A percentile compares a stretch with the other conserved stretches of the same genome.
Evolutionary conservation across 148 eudicot species (phyloP).

Genomic region (Diospyros lotus): DNA sequence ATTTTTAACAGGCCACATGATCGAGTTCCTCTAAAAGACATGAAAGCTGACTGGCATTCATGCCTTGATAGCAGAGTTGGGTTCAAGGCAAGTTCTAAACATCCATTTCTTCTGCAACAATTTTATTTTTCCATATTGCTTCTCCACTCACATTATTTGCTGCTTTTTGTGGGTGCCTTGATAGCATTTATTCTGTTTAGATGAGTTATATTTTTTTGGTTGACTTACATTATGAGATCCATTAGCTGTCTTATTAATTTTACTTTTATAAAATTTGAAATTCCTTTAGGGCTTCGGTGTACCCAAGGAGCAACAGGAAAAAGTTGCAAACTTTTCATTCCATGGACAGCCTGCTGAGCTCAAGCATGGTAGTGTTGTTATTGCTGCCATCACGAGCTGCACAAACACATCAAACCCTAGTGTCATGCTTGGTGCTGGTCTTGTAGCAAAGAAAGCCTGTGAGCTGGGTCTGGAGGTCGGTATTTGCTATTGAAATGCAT

Average conservation of each 20-base stretch:
- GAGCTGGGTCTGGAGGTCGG: conserved; percentile 89
- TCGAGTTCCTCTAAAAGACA: conserved; percentile 71
- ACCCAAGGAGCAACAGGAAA: conserved; percentile 72
- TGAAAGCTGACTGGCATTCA: conserved; percentile 90
- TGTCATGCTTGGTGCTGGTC: conserved; percentile 96
- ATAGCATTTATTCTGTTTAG: not conserved
- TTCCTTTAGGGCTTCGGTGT: conserved; percentile 72
- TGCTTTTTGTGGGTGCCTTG: not conserved
- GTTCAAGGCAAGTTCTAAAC: conserved; percentile 57
- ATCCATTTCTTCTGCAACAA: not conserved
- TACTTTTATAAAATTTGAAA: conserved; percentile 2
- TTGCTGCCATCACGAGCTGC: conserved; percentile 94
- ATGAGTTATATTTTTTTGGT: not conserved
- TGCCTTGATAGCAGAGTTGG: conserved; percentile 88
- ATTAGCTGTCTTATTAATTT: not conserved
- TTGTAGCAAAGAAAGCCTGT: conserved; percentile 95
- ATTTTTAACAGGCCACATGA: conserved; percentile 70
- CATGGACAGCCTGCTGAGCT: conserved; percentile 83
- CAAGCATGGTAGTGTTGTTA: conserved; percentile 88
- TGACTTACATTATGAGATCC: not conserved
- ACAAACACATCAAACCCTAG: conserved; percentile 97
- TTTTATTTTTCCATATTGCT: not conserved
- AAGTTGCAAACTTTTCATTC: conserved; percentile 70
- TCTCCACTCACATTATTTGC: not conserved
- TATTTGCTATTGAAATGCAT: conserved; percentile 10